Base-by-base conservation (phyloP, 2,329 filamentous ascomycete species). In the Ascochyta koolunga region DNA sequence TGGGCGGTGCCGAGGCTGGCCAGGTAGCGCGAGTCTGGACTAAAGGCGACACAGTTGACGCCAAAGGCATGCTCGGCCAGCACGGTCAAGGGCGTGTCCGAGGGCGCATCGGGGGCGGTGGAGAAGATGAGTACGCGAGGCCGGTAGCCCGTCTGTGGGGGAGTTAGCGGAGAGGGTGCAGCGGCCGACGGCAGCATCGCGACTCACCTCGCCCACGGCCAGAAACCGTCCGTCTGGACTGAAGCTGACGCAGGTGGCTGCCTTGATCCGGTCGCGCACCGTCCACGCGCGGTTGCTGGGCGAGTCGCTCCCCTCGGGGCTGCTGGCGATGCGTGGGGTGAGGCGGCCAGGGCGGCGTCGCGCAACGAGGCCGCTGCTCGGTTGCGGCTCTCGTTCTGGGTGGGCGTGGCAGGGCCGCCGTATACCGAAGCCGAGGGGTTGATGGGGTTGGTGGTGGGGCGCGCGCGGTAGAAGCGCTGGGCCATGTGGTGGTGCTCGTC, bases 71-170 rank as follows among this genome's bases (percentile, higher is more conserved):
- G 95, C 69, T 99, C 95, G 49, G 86, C 90, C 50, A 99, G 85
- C 31, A 90, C 91, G 2, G 92, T 90, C 6, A 97, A 80, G 2
- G 95, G 95, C 1, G 83, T 83, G 67, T 98, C 93, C 2, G 88
- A 89, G 1, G 90, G 89, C 31, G 83, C 83, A 67, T 96, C 92
- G 65, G 89, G 77, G 4, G 80, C 85, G 5, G 95, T 86, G 27
- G 86, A 91, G 76, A 96, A 99, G 49, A 99, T 88, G 52, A 98
- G 81, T 19, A 99, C 91, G 47, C 95, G 85, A 5, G 95, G 95
- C 47, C 89, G 90, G 75, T 98, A 97, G 19, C 95, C 95, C 3
- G 93, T 96, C 83, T 87, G 39, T 35, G 40, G 44, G 21, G 11
- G 22, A 31, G 66, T 76, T 59, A 80, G 74, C 58, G 29, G 21